These are phyloP conservation scores for Sorghum bicolor DNA, from an alignment of 176 grass and related monocot species.

Conservation along the genomic window Sorghum_bicolor_NCBIv3 NC_012871.2:62815501-62816000, in stretches of 20 bases:
- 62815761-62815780: not conserved
- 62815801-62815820: not conserved
- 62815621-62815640: not conserved
- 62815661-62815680: not conserved
- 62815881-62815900: not conserved
- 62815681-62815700: not conserved
- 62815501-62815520: slow-evolving; percentile 61
- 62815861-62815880: not conserved
- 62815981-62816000: not conserved
- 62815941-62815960: not conserved
- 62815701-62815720: not conserved
- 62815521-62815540: slow-evolving; percentile 9
- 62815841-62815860: not conserved
- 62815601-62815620: not conserved
- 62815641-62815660: slow-evolving; percentile 12
- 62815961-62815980: not conserved
- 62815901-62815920: slow-evolving; percentile 21
- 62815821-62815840: not conserved
- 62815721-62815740: not conserved
- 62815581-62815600: not conserved
- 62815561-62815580: not conserved
- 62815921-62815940: slow-evolving; percentile 7
- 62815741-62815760: slow-evolving; percentile 10
- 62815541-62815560: slow-evolving; percentile 15
- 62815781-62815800: not conserved